Evolutionary conservation across 352 stramenopile genomes (phyloP).

Genomic region (Globisporangium recalcitrans): DNA sequence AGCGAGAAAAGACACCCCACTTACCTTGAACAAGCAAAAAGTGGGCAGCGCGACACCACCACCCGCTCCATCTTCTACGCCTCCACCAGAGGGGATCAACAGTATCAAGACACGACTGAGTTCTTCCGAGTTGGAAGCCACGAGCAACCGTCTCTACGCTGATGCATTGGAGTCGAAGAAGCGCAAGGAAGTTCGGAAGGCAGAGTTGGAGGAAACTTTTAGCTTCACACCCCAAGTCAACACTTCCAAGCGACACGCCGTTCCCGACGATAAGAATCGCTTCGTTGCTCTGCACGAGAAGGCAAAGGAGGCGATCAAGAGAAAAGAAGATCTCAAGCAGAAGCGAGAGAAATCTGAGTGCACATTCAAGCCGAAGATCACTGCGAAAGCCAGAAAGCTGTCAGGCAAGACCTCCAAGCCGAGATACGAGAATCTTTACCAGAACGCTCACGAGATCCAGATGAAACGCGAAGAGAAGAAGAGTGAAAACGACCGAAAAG

Average conservation of each 20-base stretch:
- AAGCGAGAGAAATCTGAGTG: slow-evolving; percentile 46
- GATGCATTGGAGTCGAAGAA: slow-evolving; percentile 53
- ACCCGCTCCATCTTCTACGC: slow-evolving; percentile 14
- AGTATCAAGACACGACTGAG: slow-evolving; percentile 55
- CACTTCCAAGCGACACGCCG: slow-evolving; percentile 36
- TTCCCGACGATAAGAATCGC: slow-evolving; percentile 27
- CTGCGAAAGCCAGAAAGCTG: slow-evolving; percentile 51
- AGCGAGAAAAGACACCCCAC: not conserved
- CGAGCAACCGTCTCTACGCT: slow-evolving; percentile 57
- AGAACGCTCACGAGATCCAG: slow-evolving; percentile 57
- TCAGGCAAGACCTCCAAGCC: slow-evolving; percentile 26
- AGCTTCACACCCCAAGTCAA: slow-evolving; percentile 61
- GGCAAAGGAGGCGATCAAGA: slow-evolving; percentile 43
- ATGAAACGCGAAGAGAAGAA: slow-evolving; percentile 68
- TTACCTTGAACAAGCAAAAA: not conserved
- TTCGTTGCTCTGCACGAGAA: slow-evolving; percentile 52
- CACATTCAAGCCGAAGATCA: slow-evolving; percentile 69
- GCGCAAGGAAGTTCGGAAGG: slow-evolving; percentile 47
- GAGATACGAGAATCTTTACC: slow-evolving; percentile 76
- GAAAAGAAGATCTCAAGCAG: slow-evolving; percentile 51
- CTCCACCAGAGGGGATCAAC: slow-evolving; percentile 11
- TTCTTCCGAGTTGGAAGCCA: slow-evolving; percentile 40
- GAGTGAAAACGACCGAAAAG: slow-evolving; percentile 44
- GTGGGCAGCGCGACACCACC: not conserved
- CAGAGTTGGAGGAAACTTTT: slow-evolving; percentile 47